Percentiles rank a stretch among this genome's conserved stretches.
Conservation (phyloP, 75 land plant species). For the Picea sitchensis region DNA sequence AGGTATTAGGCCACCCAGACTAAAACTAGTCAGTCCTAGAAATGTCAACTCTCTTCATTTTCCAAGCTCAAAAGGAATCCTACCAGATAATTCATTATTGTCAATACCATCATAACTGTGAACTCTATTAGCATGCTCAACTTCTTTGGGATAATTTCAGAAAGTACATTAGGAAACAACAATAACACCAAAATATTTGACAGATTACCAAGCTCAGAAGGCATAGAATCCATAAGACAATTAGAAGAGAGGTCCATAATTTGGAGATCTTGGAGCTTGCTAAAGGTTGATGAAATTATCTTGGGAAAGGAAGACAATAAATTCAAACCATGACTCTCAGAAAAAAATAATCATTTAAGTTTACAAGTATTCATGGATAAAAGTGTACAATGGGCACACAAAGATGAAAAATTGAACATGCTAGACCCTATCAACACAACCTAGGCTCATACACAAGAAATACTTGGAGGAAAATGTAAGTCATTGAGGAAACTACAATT, state of each 20-base stretch:
- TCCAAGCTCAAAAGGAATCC: constrained; percentile 34
- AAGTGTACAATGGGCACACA: too few relatives aligned
- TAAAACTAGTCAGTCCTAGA: constrained; percentile 43
- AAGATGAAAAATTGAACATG: too few relatives aligned
- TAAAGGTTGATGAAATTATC: constrained; percentile 29
- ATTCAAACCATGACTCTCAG: constrained; percentile 24
- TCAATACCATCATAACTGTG: constrained; percentile 40
- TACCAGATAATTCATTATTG: constrained; percentile 44
- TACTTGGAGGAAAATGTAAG: too few relatives aligned
- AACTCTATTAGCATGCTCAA: constrained; percentile 39
- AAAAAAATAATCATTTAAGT: neutral
- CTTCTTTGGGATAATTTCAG: constrained; percentile 52
- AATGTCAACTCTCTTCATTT: constrained; percentile 28
- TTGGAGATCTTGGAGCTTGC: constrained; percentile 26
- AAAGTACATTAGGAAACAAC: constrained; percentile 47
- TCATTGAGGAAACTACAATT: too few relatives aligned
- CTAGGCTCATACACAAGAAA: too few relatives aligned
- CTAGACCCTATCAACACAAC: too few relatives aligned
- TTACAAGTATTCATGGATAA: too few relatives aligned
- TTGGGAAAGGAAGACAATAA: constrained; percentile 44
- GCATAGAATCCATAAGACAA: constrained; percentile 45
- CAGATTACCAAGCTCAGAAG: constrained; percentile 38
- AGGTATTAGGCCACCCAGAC: constrained; percentile 43
- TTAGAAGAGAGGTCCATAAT: constrained; percentile 53
- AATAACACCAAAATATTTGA: constrained; percentile 12